These are phyloP conservation scores for Gloeostereum incarnatum DNA, from an alignment of 768 basidiomycete species.

Conservation along the genomic window DNA sequence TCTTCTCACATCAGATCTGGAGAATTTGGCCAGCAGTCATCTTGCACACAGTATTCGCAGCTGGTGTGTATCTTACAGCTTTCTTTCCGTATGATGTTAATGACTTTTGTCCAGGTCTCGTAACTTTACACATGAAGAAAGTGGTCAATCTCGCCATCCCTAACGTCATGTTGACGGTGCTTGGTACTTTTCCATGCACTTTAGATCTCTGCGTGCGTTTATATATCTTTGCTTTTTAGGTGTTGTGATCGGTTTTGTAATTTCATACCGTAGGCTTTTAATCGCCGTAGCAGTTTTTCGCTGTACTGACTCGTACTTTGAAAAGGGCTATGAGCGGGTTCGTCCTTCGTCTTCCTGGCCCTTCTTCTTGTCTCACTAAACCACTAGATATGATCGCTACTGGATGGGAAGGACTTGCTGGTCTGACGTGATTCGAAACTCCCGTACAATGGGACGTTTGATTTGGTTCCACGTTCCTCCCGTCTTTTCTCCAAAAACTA, in stretches of 20 bases:
- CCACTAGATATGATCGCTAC: conserved; percentile 24
- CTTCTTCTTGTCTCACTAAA: neutral
- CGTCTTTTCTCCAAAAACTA: conserved; percentile 13
- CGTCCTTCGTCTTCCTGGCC: neutral
- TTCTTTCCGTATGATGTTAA: neutral
- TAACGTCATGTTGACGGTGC: conserved; percentile 5
- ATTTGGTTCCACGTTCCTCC: conserved; percentile 31
- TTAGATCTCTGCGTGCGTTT: neutral
- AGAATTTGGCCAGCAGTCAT: conserved; percentile 8
- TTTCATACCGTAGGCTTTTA: conserved; percentile 8
- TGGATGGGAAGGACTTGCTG: conserved; percentile 23
- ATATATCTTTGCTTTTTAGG: neutral
- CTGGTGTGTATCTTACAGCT: neutral
- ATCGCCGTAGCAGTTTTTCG: too few relatives aligned
- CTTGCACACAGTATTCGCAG: conserved; percentile 5
- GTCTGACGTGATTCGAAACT: conserved; percentile 27
- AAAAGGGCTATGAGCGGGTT: conserved; percentile 7
- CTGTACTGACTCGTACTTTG: too few relatives aligned
- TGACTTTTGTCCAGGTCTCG: conserved; percentile 2
- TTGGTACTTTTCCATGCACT: conserved; percentile 1
- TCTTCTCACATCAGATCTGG: conserved; percentile 1
- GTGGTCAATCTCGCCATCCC: conserved; percentile 3
- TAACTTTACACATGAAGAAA: conserved; percentile 2
- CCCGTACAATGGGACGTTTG: conserved; percentile 22
- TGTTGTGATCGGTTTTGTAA: conserved; percentile 41